Conservation (phyloP, 1,284 basidiomycete genomes). For the Ganoderma meredithae region DNA sequence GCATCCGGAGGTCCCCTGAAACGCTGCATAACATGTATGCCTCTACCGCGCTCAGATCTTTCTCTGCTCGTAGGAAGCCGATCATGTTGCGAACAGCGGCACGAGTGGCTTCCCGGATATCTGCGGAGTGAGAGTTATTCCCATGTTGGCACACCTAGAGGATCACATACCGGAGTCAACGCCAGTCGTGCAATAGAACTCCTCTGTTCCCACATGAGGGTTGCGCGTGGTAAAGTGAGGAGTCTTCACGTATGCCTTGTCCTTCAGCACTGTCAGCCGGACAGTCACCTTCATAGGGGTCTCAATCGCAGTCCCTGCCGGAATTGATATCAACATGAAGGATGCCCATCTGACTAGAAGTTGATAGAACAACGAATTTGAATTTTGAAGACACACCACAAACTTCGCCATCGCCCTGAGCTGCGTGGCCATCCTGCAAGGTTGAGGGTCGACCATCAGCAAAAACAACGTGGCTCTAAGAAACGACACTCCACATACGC, state of each 20-base stretch:
- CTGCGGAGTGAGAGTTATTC: slow-evolving; percentile 33
- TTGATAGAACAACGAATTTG: neutral
- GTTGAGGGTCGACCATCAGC: neutral
- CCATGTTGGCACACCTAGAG: neutral
- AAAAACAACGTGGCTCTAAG: neutral
- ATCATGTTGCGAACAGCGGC: slow-evolving; percentile 67
- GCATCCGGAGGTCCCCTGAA: slow-evolving; percentile 63
- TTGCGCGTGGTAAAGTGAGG: slow-evolving; percentile 57
- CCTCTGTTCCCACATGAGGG: slow-evolving; percentile 41
- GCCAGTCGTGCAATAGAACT: slow-evolving; percentile 66
- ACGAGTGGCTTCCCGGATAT: slow-evolving; percentile 61
- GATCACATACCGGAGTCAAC: slow-evolving; percentile 49
- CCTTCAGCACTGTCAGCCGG: slow-evolving; percentile 61
- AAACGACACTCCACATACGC: slow-evolving; percentile 47
- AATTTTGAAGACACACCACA: slow-evolving; percentile 47
- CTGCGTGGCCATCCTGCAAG: slow-evolving; percentile 66
- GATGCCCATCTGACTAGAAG: neutral
- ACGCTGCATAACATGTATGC: slow-evolving; percentile 72
- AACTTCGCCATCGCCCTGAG: slow-evolving; percentile 71
- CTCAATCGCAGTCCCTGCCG: slow-evolving; percentile 65
- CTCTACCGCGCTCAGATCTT: slow-evolving; percentile 50
- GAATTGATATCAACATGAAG: neutral
- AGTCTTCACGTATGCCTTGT: slow-evolving; percentile 61
- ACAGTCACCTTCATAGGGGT: slow-evolving; percentile 65
- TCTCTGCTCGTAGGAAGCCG: slow-evolving; percentile 51